Evolutionary conservation across 2,329 filamentous ascomycete genomes (phyloP).

Genomic region (Macrophomina phaseolina): DNA sequence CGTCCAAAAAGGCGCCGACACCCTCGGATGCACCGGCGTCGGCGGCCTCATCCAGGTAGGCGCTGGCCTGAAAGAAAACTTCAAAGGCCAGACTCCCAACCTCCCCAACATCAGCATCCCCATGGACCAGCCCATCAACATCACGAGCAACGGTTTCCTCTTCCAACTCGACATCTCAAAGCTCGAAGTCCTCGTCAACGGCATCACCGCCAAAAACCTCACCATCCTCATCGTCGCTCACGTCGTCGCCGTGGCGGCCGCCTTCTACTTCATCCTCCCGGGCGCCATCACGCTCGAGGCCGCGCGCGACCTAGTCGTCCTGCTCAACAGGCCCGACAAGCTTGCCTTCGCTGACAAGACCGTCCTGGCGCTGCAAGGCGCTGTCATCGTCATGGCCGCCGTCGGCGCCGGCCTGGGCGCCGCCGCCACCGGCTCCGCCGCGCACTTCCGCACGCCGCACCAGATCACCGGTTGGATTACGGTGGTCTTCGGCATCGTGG

Average conservation of each 20-base stretch:
- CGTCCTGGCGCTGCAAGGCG: not conserved
- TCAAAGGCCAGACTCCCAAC: not conserved
- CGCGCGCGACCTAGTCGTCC: not conserved
- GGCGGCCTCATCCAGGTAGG: constrained; percentile 17
- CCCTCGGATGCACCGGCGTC: constrained; percentile 20
- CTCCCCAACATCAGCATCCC: not conserved
- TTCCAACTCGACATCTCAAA: not conserved
- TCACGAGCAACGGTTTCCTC: not conserved
- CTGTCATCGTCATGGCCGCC: not conserved
- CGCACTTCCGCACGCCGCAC: constrained; percentile 13
- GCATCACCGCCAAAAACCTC: not conserved
- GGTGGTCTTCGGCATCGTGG: not conserved
- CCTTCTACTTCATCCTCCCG: constrained; percentile 20
- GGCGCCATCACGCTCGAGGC: constrained; percentile 1
- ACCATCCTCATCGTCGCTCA: not conserved
- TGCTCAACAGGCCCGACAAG: not conserved
- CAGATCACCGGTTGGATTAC: constrained; percentile 14
- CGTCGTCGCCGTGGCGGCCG: constrained; percentile 8
- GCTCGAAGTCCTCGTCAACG: not conserved
- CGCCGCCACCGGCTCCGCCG: not conserved
- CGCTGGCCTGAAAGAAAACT: constrained; percentile 2
- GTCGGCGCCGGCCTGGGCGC: not conserved
- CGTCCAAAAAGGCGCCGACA: constrained; percentile 10
- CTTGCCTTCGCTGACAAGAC: not conserved
- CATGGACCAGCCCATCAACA: not conserved